phyloP scores from a whole-genome alignment of 2,329 filamentous ascomycete genomes.

The Colletotrichum sp. region DNA sequence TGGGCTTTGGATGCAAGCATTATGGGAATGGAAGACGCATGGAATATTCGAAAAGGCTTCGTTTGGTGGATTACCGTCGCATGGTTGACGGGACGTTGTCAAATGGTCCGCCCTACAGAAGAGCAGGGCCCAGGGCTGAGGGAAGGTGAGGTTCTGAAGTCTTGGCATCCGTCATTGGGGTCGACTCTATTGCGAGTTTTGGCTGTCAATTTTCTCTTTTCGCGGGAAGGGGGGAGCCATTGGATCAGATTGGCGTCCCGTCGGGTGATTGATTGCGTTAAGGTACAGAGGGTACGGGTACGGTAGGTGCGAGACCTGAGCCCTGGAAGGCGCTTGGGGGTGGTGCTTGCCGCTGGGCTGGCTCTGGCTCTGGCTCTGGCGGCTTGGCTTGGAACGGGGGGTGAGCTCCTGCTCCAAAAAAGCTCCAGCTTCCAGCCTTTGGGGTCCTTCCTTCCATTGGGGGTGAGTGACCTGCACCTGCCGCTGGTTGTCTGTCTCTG shows the following conservation, averaged over 20 bases:
- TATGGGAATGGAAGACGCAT: conserved; percentile 13
- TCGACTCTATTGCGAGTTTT: conserved; percentile 8
- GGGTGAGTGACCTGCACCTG: not conserved
- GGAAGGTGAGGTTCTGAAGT: conserved; percentile 19
- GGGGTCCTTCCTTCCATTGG: not conserved
- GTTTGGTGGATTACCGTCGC: conserved; percentile 19
- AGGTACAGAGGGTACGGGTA: not conserved
- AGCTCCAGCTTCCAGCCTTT: not conserved
- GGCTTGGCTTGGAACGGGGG: not conserved
- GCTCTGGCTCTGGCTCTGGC: not conserved
- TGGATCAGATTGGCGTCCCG: conserved; percentile 4
- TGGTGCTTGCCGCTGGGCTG: not conserved
- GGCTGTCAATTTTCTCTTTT: conserved; percentile 14
- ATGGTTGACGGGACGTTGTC: conserved; percentile 20
- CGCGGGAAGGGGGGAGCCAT: not conserved
- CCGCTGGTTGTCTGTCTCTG: not conserved
- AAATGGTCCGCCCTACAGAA: conserved; percentile 17
- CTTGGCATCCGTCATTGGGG: conserved; percentile 21
- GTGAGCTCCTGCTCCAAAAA: not conserved
- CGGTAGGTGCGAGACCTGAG: not conserved
- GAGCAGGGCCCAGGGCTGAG: conserved; percentile 21
- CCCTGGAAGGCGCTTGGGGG: not conserved
- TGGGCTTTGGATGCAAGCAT: not conserved
- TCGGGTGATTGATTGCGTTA: not conserved
- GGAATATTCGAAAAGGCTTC: conserved; percentile 19